These are phyloP conservation scores for Cyclotella kingstonii DNA, from an alignment of 108 stramenopile genomes.

Conservation along the genomic window DNA sequence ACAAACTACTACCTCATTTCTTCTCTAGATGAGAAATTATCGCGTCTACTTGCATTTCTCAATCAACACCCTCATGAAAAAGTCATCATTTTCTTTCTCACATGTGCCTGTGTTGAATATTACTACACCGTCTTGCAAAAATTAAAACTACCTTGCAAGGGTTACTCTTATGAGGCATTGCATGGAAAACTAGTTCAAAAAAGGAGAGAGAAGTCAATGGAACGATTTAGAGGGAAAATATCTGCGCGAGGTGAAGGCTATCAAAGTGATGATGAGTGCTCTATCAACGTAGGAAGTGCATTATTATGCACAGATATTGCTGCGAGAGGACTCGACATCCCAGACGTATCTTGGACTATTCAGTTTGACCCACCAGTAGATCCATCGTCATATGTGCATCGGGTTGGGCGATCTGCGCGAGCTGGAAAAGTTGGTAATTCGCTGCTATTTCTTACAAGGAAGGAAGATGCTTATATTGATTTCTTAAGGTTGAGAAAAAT, in stretches of 20 bases:
- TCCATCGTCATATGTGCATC: constrained; percentile 95
- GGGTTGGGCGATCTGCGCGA: constrained; percentile 95
- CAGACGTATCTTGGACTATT: constrained; percentile 94
- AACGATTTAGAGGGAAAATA: constrained; percentile 79
- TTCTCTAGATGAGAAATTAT: constrained; percentile 82
- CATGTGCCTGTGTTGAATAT: constrained; percentile 97
- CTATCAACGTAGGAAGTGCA: constrained; percentile 56
- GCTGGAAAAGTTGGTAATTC: constrained; percentile 88
- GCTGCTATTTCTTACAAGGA: constrained; percentile 84
- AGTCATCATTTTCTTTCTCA: constrained; percentile 94
- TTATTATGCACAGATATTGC: constrained; percentile 97
- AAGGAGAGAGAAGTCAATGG: constrained; percentile 87
- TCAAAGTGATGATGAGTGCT: constrained; percentile 5
- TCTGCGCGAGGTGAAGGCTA: constrained; percentile 78
- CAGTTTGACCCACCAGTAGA: constrained; percentile 97
- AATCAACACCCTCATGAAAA: constrained; percentile 75
- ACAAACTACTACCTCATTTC: constrained; percentile 88
- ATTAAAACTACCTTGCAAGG: constrained; percentile 42
- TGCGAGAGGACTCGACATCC: constrained; percentile 95
- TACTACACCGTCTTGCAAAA: constrained; percentile 69
- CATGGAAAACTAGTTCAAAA: constrained; percentile 97
- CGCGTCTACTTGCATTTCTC: constrained; percentile 78
- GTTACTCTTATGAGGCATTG: constrained; percentile 64
- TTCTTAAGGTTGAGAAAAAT: constrained; percentile 84
- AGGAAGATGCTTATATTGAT: constrained; percentile 95